Percentiles rank a stretch among this genome's conserved stretches.
These are phyloP conservation scores for Suillus placidus DNA, from an alignment of 768 basidiomycete genomes.

Conservation along the genomic window DNA sequence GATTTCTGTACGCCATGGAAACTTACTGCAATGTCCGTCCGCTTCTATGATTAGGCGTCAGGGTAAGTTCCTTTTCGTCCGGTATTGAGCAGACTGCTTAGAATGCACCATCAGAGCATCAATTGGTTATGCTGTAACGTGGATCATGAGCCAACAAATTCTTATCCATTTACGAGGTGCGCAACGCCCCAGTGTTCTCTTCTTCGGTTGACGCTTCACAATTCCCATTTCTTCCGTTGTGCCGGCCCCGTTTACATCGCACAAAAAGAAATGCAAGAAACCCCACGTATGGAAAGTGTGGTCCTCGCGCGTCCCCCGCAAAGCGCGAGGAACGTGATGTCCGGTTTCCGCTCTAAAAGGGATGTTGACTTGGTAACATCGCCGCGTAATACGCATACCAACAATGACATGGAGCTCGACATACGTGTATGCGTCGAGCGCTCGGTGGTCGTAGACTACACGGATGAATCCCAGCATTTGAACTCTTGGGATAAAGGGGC, in stretches of 20 bases:
- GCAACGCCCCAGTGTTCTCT: slow-evolving; percentile 9
- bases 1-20: slow-evolving; percentile 15
- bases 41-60: slow-evolving; percentile 43
- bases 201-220: neutral
- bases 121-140: slow-evolving; percentile 49
- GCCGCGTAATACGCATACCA: neutral
- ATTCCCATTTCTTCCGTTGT: neutral
- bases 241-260: neutral
- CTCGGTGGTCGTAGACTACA: slow-evolving; percentile 30
- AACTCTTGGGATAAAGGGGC: slow-evolving; percentile 18
- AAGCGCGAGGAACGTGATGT: slow-evolving; percentile 20
- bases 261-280: slow-evolving; percentile 29
- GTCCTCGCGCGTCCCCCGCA: slow-evolving; percentile 21
- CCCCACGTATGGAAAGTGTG: slow-evolving; percentile 28
- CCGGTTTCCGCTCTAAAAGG: slow-evolving; percentile 27
- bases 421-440: slow-evolving; percentile 35
- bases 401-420: slow-evolving; percentile 30
- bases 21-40: slow-evolving; percentile 10
- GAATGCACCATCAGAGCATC: slow-evolving; percentile 25
- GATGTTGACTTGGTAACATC: slow-evolving; percentile 27
- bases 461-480: neutral
- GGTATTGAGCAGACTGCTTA: slow-evolving; percentile 8
- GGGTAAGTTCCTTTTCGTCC: slow-evolving; percentile 41
- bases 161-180: slow-evolving; percentile 59
- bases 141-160: slow-evolving; percentile 65